These are phyloP conservation scores for Euphorbia corollata DNA, from an alignment of 441 rosid species.

Conservation along the genomic window DNA sequence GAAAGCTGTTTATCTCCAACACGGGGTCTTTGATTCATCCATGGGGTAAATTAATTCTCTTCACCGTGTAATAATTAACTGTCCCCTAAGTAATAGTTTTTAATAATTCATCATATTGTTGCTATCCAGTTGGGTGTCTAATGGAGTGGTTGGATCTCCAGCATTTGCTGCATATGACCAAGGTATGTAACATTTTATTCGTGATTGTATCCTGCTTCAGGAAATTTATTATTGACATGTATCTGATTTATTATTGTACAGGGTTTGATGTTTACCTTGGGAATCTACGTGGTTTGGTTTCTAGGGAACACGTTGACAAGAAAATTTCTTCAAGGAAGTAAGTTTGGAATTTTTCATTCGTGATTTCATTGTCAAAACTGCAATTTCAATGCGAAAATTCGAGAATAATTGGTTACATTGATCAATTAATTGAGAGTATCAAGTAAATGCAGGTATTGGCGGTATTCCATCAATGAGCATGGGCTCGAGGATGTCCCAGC, in stretches of 20 bases:
- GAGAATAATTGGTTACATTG: too few relatives aligned
- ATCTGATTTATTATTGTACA: constrained; percentile 26
- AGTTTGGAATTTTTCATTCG: constrained; percentile 24
- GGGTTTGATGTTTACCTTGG: constrained; percentile 96
- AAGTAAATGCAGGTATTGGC: constrained; percentile 70
- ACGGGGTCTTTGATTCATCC: constrained; percentile 87
- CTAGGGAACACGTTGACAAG: constrained; percentile 83
- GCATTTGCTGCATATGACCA: constrained; percentile 98
- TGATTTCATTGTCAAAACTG: neutral
- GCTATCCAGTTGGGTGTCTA: constrained; percentile 75
- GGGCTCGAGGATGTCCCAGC: constrained; percentile 91
- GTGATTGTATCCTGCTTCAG: constrained; percentile 6
- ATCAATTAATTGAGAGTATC: too few relatives aligned
- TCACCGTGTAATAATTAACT: neutral
- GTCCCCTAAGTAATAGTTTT: too few relatives aligned
- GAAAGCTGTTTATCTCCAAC: constrained; percentile 86
- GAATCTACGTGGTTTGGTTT: constrained; percentile 82
- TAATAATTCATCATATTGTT: neutral
- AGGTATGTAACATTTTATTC: constrained; percentile 39
- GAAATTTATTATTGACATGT: too few relatives aligned
- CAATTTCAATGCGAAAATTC: too few relatives aligned
- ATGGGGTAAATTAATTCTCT: constrained; percentile 66
- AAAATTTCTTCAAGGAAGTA: constrained; percentile 68
- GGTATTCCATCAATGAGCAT: constrained; percentile 84
- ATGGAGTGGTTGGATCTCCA: constrained; percentile 97